Percentiles rank a stretch among this genome's conserved stretches.
Conservation (phyloP, 2,329 filamentous ascomycete species). For the Botrytis elliptica region DNA sequence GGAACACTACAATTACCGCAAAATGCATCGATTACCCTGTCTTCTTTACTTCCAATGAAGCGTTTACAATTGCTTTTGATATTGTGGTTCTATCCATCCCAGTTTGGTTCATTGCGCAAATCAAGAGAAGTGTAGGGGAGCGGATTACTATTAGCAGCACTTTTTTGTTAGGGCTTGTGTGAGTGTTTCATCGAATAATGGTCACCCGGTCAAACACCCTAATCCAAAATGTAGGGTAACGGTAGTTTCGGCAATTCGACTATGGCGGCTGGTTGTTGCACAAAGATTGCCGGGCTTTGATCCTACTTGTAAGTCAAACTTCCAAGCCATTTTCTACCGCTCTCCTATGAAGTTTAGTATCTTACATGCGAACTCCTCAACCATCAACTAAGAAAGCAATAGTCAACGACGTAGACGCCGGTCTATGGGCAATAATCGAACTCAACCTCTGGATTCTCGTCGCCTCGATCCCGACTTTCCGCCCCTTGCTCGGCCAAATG, state of each 20-base stretch:
- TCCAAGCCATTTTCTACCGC: not conserved
- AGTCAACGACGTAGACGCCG: conserved; percentile 7
- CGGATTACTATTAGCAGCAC: conserved; percentile 3
- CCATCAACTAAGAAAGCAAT: not conserved
- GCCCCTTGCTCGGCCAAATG: conserved; percentile 5
- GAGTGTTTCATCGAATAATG: not conserved
- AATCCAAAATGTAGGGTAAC: conserved; percentile 3
- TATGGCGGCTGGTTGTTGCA: not conserved
- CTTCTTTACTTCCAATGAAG: conserved; percentile 16
- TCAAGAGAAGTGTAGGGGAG: not conserved
- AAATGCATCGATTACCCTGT: not conserved
- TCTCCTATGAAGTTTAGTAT: not conserved
- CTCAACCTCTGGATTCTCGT: conserved; percentile 13
- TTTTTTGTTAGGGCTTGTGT: conserved; percentile 5
- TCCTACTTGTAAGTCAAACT: conserved; percentile 4
- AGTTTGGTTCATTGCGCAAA: conserved; percentile 14
- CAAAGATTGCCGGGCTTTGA: not conserved
- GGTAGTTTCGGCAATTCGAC: not conserved
- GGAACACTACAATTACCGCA: not conserved
- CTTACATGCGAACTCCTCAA: not conserved
- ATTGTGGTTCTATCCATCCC: conserved; percentile 11
- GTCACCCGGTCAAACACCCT: not conserved
- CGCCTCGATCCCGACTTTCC: conserved; percentile 3
- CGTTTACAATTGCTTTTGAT: conserved; percentile 5
- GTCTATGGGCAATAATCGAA: conserved; percentile 4